Evolutionary conservation across 73 alveolate species (phyloP).

Genomic region (Blepharisma japonicum): DNA sequence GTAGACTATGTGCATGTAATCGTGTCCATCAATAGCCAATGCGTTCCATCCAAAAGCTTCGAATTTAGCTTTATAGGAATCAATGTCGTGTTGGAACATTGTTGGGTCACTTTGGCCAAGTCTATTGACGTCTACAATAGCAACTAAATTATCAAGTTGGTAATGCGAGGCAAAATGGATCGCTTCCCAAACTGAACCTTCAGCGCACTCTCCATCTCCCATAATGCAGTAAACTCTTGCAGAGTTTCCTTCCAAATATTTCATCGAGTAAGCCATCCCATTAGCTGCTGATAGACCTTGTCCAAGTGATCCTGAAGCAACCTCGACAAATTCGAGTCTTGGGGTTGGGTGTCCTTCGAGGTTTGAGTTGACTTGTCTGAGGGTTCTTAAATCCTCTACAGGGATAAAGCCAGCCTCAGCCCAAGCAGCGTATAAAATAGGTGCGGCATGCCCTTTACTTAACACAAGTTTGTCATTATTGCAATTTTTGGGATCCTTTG

Average conservation of each 20-base stretch:
- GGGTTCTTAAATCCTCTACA: constrained; percentile 41
- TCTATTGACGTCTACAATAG: constrained; percentile 71
- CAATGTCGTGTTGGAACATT: constrained; percentile 54
- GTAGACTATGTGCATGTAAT: constrained; percentile 40
- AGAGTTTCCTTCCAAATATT: constrained; percentile 46
- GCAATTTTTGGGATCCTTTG: constrained; percentile 51
- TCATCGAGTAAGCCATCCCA: constrained; percentile 77
- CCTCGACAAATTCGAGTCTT: constrained; percentile 74
- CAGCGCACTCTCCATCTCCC: constrained; percentile 81
- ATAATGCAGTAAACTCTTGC: constrained; percentile 48
- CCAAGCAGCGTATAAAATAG: constrained; percentile 77
- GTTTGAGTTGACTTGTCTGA: constrained; percentile 58
- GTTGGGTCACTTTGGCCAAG: constrained; percentile 70
- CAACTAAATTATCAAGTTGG: constrained; percentile 65
- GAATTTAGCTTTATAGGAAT: constrained; percentile 55
- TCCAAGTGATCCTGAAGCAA: constrained; percentile 81
- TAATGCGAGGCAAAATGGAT: constrained; percentile 63
- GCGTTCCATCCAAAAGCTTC: constrained; percentile 74
- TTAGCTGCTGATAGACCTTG: constrained; percentile 70
- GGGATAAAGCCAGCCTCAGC: constrained; percentile 61
- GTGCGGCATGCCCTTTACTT: constrained; percentile 82
- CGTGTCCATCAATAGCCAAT: constrained; percentile 65
- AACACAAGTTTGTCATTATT: constrained; percentile 66
- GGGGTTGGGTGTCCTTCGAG: constrained; percentile 85
- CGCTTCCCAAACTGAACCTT: constrained; percentile 81